Conservation (phyloP, 2,329 filamentous ascomycete species). For the Incumbomyces delicatus region DNA sequence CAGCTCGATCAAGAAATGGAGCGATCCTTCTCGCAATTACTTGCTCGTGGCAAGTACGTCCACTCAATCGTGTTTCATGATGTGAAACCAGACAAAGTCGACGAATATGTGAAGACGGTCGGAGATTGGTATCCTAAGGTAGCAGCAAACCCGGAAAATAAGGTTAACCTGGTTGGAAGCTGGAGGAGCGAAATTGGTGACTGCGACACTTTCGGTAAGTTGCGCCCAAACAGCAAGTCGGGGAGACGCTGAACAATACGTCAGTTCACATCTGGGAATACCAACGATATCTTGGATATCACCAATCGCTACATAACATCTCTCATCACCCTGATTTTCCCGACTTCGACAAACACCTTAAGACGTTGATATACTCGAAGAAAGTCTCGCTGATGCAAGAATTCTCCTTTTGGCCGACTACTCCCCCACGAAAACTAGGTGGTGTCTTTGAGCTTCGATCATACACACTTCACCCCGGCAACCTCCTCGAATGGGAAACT, state of each 20-base stretch:
- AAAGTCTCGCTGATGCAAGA: conserved; percentile 94
- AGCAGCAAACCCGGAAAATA: conserved; percentile 75
- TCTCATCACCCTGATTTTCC: conserved; percentile 72
- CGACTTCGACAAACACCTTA: conserved; percentile 75
- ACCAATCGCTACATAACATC: conserved; percentile 80
- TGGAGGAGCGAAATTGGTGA: conserved; percentile 98
- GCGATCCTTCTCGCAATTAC: conserved; percentile 86
- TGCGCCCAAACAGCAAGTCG: not conserved
- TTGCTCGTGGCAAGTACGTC: conserved; percentile 94
- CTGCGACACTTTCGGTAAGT: conserved; percentile 85
- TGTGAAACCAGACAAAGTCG: conserved; percentile 88
- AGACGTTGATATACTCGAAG: conserved; percentile 74
- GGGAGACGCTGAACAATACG: conserved; percentile 21
- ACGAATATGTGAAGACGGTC: conserved; percentile 85
- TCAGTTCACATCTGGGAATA: conserved; percentile 99
- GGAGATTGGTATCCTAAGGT: conserved; percentile 88
- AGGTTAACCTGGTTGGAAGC: conserved; percentile 91
- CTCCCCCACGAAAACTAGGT: conserved; percentile 76
- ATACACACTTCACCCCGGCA: conserved; percentile 91
- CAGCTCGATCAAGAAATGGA: conserved; percentile 94
- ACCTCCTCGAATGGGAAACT: conserved; percentile 95
- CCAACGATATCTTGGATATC: conserved; percentile 91
- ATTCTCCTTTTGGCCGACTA: conserved; percentile 98
- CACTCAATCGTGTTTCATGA: conserved; percentile 96
- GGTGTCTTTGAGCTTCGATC: conserved; percentile 93